Base-by-base conservation (phyloP, 2,329 filamentous ascomycete genomes). In the Ceratocystis cubensis region DNA sequence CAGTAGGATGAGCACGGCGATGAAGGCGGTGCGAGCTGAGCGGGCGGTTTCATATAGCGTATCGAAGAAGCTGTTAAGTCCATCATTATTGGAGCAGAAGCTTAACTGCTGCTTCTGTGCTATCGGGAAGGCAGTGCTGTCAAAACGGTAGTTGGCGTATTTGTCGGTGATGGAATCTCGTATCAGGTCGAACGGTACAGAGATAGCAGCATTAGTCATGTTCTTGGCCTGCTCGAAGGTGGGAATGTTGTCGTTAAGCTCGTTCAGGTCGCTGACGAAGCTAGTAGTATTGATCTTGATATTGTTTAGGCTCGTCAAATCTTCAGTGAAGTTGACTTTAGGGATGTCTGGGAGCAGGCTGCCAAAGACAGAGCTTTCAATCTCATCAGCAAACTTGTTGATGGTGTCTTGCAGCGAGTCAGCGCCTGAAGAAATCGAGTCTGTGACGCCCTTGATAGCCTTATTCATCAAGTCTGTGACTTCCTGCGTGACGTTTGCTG, bases 31-130 rank as follows among this genome's bases (percentile, higher is more conserved):
- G 72, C 85, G 85, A 61, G 89, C 88, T 22, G 82, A 81, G 65
- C 81, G 77, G n/a, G 87, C 83, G 57, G 91, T 79, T 30, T 83
- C 76, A 63, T 84, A 84, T 1, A 97, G 79, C 13, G 80, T 80
- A 66, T 86, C 78, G 75, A 99, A 99, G 79, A 97, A 97, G 70
- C 86, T 80, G 72, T 87, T 85, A 75, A 99, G 88, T 41, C 83
- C 85, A 70, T 89, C 82, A 76, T 94, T 91, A 73, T 91, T 85
- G 53, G 90, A 90, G 78, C 94, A 99, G 78, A 99, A 97, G 0
- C 82, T 87, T 65, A 99, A 80, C 46, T 85, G 78, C 75, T 95
- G 82, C 78, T 96, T 96, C 71, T 87, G 78, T 1, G 94, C 91
- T 2, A 96, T 82, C 0, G 92, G 91, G 71, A 99, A 93, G 8